Evolutionary conservation across 2,329 filamentous ascomycete genomes (phyloP), one percentile per base, ranked within the genome.

Genomic region (Fusarium burgessii): DNA sequence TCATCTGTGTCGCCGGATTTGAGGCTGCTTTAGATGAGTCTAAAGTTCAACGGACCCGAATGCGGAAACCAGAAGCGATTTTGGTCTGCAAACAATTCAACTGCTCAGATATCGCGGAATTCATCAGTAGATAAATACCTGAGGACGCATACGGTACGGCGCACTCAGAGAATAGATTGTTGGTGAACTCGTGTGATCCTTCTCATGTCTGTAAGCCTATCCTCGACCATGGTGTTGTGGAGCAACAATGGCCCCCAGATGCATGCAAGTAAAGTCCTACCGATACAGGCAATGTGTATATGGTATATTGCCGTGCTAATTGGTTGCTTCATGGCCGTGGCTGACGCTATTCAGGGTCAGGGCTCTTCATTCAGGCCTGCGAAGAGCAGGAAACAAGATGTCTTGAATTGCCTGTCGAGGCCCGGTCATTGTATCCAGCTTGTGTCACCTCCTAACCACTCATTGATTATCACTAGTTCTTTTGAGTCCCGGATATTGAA

Each of bases 91-190:
- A 72, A 42, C 66, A 71, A 33, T 36, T 56, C 42, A 54, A 61
- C 11, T 35, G 45, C 40, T 27, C 56, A 43, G 35, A 58, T 17
- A 23, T 57, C 23, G 25, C 11, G 32, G 54, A 32, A 56, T 35
- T 63, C 49, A 43, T 56, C 69, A 74, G 66, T 55, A 60, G 27
- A 60, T 66, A 65, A 66, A 72, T 76, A 73, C 27, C 61, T 47
- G 15, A 47, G 33, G 32, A 64, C 46, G 63, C 56, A 68, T 52
- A 73, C 43, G 59, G 56, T 70, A 69, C 56, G 43, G 62, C 62
- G 63, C 45, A 56, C 40, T 42, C 52, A 52, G 35, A 49, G 4
- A 54, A 54, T 49, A 29, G 51, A 35, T 20, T 65, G 61, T 50
- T 41, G 57, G 29, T 51, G 41, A 25, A 45, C 62, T 54, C 42